A percentile compares a stretch with the other conserved stretches of the same genome.
phyloP scores from a whole-genome alignment of 768 basidiomycete genomes.

The Mycena crocata region DNA sequence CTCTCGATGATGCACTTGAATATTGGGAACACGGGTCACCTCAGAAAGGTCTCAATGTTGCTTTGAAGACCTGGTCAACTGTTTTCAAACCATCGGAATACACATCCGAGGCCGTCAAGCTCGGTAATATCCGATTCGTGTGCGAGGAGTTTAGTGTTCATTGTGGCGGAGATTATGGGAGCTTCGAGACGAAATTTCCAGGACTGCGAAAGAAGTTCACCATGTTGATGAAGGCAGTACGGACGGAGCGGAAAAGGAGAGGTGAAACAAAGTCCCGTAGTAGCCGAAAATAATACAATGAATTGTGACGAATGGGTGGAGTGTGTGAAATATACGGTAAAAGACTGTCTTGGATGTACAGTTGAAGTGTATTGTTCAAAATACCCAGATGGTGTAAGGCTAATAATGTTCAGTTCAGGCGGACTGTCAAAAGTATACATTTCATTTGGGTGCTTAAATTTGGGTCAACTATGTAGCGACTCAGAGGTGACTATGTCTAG shows the following conservation, averaged over 20 bases:
- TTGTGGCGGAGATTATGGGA: not conserved
- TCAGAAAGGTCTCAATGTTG: constrained; percentile 24
- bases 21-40: constrained; percentile 34
- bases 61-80: constrained; percentile 25
- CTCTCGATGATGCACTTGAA: constrained; percentile 32
- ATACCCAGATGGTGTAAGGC: not conserved
- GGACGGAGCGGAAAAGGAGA: constrained; percentile 1
- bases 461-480: constrained; percentile 10
- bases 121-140: constrained; percentile 16
- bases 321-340: too few relatives aligned
- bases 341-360: too few relatives aligned
- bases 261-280: constrained; percentile 21
- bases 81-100: constrained; percentile 24
- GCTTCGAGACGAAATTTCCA: constrained; percentile 6
- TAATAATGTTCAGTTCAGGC: not conserved
- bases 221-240: constrained; percentile 14
- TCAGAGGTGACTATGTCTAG: constrained; percentile 15
- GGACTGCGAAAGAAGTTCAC: constrained; percentile 19
- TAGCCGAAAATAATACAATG: constrained; percentile 2
- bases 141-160: constrained; percentile 8
- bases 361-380: not conserved
- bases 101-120: not conserved
- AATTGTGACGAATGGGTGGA: not conserved
- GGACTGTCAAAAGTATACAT: not conserved
- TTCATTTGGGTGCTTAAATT: constrained; percentile 18